Percentiles rank a stretch among this genome's conserved stretches.
These are phyloP conservation scores for Fusarium mexicanum DNA, from an alignment of 2,329 filamentous ascomycete species.

Conservation along the genomic window DNA sequence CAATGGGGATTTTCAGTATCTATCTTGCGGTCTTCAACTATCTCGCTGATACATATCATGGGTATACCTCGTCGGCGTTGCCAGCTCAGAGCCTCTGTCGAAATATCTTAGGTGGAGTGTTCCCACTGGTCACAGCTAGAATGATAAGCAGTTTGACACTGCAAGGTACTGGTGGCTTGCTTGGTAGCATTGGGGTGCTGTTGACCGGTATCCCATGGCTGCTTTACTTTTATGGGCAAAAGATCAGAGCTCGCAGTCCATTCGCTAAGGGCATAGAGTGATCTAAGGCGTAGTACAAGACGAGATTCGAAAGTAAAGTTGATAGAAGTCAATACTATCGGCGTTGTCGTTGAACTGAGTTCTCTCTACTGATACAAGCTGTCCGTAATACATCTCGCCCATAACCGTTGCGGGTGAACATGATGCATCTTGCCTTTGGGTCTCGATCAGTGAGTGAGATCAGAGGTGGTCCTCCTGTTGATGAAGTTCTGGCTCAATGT, in stretches of 20 bases:
- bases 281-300: fast-evolving
- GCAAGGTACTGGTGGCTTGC: slow-evolving; percentile 68
- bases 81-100: slow-evolving; percentile 90
- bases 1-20: slow-evolving; percentile 74
- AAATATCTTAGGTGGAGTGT: slow-evolving; percentile 82
- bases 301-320: too few relatives aligned
- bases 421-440: neutral
- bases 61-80: slow-evolving; percentile 84
- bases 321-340: too few relatives aligned
- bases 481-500: fast-evolving
- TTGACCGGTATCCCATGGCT: slow-evolving; percentile 75
- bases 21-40: slow-evolving; percentile 87
- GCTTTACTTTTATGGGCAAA: slow-evolving; percentile 70
- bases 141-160: slow-evolving; percentile 70
- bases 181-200: slow-evolving; percentile 68
- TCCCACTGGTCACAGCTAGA: slow-evolving; percentile 82
- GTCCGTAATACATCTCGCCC: too few relatives aligned
- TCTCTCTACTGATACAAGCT: too few relatives aligned
- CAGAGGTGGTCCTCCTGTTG: neutral
- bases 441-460: neutral
- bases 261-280: slow-evolving; percentile 56
- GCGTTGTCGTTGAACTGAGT: too few relatives aligned
- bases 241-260: slow-evolving; percentile 69
- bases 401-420: fast-evolving
- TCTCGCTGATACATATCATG: slow-evolving; percentile 87